Percentiles rank a stretch among this genome's conserved stretches.
These are phyloP conservation scores for Trichoderma breve DNA, from an alignment of 2,329 filamentous ascomycete genomes.

Conservation along the genomic window DNA sequence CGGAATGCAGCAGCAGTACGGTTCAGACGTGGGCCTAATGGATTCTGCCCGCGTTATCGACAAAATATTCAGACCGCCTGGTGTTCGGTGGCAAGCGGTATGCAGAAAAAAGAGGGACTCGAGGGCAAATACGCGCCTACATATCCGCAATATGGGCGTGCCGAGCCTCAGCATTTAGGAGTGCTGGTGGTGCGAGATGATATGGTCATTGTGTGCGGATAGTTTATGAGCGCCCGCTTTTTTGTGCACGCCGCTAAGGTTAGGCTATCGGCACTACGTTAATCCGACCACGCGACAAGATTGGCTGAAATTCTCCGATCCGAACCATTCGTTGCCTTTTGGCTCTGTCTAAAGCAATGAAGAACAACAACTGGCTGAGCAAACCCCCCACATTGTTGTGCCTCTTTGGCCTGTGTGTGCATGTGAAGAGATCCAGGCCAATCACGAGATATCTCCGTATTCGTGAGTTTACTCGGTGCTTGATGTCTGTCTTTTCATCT, in stretches of 20 bases:
- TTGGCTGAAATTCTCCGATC: conserved; percentile 9
- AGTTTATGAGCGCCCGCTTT: background rate
- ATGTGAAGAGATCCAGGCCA: background rate
- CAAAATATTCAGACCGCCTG: conserved; percentile 38
- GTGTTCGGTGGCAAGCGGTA: conserved; percentile 2
- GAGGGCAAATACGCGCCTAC: background rate
- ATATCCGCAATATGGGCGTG: background rate
- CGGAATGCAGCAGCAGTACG: conserved; percentile 19
- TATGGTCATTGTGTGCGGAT: background rate
- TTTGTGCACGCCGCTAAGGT: background rate
- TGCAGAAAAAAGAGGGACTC: conserved; percentile 10
- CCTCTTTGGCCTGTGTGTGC: background rate
- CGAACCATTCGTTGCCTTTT: background rate
- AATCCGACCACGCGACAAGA: background rate
- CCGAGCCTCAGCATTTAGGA: background rate
- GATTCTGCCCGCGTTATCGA: conserved; percentile 38
- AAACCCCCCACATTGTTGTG: background rate
- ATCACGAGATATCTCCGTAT: background rate
- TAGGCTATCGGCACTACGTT: background rate
- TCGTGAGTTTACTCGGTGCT: background rate
- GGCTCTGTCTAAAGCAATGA: background rate
- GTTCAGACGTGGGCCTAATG: conserved; percentile 22
- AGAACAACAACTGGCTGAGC: background rate
- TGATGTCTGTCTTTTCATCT: background rate
- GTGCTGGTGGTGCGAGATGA: background rate